Evolutionary conservation across 495 filamentous ascomycete genomes (phyloP).

Genomic region (Sporormia fimetaria): DNA sequence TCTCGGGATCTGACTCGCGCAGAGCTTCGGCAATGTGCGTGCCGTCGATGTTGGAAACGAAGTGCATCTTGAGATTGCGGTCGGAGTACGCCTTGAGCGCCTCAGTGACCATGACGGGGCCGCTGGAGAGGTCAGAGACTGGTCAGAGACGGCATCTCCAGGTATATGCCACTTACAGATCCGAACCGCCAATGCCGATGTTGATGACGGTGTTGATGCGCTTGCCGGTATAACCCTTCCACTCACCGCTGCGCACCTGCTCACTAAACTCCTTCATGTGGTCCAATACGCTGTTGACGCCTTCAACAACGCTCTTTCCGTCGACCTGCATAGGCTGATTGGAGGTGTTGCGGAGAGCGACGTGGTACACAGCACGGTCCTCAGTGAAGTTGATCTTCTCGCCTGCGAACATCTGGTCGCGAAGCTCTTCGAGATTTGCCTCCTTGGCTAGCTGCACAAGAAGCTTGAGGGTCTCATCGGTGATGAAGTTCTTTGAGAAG

Average conservation of each 20-base stretch:
- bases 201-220: slow-evolving; percentile 93
- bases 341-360: slow-evolving; percentile 77
- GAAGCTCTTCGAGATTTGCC: slow-evolving; percentile 79
- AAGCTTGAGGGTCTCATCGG: slow-evolving; percentile 77
- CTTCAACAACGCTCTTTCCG: slow-evolving; percentile 91
- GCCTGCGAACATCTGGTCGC: slow-evolving; percentile 92
- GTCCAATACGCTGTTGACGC: slow-evolving; percentile 77
- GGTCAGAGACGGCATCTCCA: slow-evolving; percentile 1
- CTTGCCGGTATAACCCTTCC: slow-evolving; percentile 99
- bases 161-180: slow-evolving; percentile 54
- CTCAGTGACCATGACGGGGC: slow-evolving; percentile 97
- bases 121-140: slow-evolving; percentile 53
- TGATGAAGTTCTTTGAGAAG: slow-evolving; percentile 98
- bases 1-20: slow-evolving; percentile 79
- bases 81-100: slow-evolving; percentile 88
- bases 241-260: slow-evolving; percentile 84
- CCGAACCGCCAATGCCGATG: slow-evolving; percentile 94
- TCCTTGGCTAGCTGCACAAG: slow-evolving; percentile 84
- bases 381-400: slow-evolving; percentile 99
- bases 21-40: slow-evolving; percentile 95
- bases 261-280: slow-evolving; percentile 98
- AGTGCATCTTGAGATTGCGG: slow-evolving; percentile 77
- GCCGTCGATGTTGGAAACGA: slow-evolving; percentile 98
- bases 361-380: slow-evolving; percentile 89
- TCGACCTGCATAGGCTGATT: slow-evolving; percentile 85